Evolutionary conservation across 2,329 filamentous ascomycete species (phyloP), one percentile per base, ranked within the genome.

Genomic region (Emergomyces africanus): DNA sequence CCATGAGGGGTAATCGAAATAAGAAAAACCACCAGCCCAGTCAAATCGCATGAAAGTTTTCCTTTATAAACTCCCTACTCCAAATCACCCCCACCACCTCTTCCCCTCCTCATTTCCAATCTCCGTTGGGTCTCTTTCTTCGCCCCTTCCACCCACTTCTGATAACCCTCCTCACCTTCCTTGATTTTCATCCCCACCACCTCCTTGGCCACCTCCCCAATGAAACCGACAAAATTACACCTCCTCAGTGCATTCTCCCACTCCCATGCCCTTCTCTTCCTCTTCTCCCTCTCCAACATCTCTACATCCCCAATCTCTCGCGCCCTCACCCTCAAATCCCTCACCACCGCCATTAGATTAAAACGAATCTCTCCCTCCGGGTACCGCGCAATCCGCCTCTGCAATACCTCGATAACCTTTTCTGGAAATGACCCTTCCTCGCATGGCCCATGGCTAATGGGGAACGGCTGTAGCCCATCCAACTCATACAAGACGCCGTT

Each of bases 201-300:
- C 0, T 85, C 88, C 78, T 94, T 95, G 66, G 96, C 77, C 61
- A 96, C 79, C 77, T 96, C 90, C 14, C 89, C 90, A 2, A 92
- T 88, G 68, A 99, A 96, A 0, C 90, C 92, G 0, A 99, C 89
- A 77, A 99, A 99, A 74, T 99, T 99, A 74, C 96, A 92, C 66
- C 88, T 79, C 61, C 94, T 78, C 68, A 99, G 78, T 12, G 90
- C 88, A 74, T 99, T 99, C 80, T 99, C 94, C 80, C 94, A 96
- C 70, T 85, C 82, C 94, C 94, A 99, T 64, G 86, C 88, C 60
- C 80, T 80, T 57, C 94, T 81, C 82, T 95, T 96, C 69, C 82
- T 80, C 76, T 92, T 83, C 79, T 97, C 91, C 58, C 86, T 79
- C 64, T 83, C 84, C 65, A 97, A 74, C 72, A 85, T 78, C 69